A percentile compares a stretch with the other conserved stretches of the same genome.
phyloP scores from a whole-genome alignment of 2,329 filamentous ascomycete genomes.

The Gaeumannomyces sp. region DNA sequence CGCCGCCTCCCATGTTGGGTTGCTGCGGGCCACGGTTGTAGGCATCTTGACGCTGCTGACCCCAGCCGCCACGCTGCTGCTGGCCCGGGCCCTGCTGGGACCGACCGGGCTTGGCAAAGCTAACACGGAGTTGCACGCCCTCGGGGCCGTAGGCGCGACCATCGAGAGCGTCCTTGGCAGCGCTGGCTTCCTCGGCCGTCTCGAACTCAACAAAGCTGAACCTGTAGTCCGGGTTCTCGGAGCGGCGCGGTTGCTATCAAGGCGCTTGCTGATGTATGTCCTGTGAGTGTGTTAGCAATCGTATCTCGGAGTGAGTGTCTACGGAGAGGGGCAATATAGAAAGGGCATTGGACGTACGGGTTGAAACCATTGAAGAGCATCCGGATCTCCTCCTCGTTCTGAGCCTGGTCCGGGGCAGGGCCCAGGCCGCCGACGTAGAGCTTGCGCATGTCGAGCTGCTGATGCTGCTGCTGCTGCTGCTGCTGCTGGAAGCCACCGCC shows the following conservation, averaged over 20 bases:
- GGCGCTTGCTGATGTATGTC: conserved; percentile 39
- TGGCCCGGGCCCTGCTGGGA: conserved; percentile 3
- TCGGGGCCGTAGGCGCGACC: conserved; percentile 17
- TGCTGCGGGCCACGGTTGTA: background rate
- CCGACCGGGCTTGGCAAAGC: conserved; percentile 6
- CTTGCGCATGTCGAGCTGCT: conserved; percentile 21
- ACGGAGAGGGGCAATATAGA: background rate
- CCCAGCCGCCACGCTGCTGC: conserved; percentile 3
- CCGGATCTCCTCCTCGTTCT: conserved; percentile 39
- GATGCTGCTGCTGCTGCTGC: conserved; percentile 5
- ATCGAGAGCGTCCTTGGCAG: conserved; percentile 39
- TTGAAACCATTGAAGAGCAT: conserved; percentile 40
- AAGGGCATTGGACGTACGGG: conserved; percentile 25
- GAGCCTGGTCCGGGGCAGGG: conserved; percentile 40
- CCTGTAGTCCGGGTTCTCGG: conserved; percentile 43
- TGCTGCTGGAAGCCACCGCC: conserved; percentile 2
- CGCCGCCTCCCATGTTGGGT: background rate
- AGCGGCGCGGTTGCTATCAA: conserved; percentile 41
- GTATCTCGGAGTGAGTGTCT: background rate
- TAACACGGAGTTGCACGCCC: conserved; percentile 3
- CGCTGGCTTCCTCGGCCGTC: conserved; percentile 45
- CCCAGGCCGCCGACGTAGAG: conserved; percentile 46
- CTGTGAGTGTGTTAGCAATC: conserved; percentile 2
- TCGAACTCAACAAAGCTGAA: conserved; percentile 62
- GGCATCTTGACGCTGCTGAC: background rate